Conservation (phyloP, 2,329 filamentous ascomycete genomes). For the Colletotrichum kahawae region DNA sequence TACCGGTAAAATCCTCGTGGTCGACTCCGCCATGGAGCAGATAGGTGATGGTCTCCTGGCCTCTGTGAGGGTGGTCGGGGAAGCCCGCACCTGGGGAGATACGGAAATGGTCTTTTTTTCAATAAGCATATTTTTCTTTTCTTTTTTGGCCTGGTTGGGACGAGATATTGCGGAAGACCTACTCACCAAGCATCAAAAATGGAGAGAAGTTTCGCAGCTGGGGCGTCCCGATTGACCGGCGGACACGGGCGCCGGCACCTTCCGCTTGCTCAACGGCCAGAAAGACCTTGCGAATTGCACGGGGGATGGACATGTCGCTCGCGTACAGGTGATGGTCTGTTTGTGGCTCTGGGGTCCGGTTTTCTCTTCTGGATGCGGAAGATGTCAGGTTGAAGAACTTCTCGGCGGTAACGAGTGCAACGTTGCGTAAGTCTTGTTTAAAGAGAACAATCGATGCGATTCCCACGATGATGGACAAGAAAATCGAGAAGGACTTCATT, state of each 20-base stretch:
- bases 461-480: conserved; percentile 33
- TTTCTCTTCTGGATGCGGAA: background rate
- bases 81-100: conserved; percentile 84
- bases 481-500: conserved; percentile 36
- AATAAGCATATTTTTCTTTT: conserved; percentile 67
- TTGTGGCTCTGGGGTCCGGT: background rate
- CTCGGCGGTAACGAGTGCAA: conserved; percentile 15
- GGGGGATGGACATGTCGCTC: conserved; percentile 68
- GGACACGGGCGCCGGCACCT: conserved; percentile 85
- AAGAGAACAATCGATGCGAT: conserved; percentile 32
- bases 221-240: conserved; percentile 85
- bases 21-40: conserved; percentile 85
- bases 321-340: conserved; percentile 31
- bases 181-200: conserved; percentile 97
- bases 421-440: conserved; percentile 26
- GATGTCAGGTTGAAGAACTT: conserved; percentile 19
- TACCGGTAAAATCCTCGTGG: conserved; percentile 90
- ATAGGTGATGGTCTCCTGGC: conserved; percentile 90
- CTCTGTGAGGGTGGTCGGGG: conserved; percentile 83
- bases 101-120: conserved; percentile 82
- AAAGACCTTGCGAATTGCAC: conserved; percentile 83
- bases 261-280: conserved; percentile 86
- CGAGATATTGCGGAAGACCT: conserved; percentile 50
- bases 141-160: no score
- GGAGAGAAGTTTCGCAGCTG: conserved; percentile 86